A percentile compares a stretch with the other conserved stretches of the same genome.
Conservation (phyloP, 371 early-diverging fungal species). For the Blastocladiella emersonii region DNA sequence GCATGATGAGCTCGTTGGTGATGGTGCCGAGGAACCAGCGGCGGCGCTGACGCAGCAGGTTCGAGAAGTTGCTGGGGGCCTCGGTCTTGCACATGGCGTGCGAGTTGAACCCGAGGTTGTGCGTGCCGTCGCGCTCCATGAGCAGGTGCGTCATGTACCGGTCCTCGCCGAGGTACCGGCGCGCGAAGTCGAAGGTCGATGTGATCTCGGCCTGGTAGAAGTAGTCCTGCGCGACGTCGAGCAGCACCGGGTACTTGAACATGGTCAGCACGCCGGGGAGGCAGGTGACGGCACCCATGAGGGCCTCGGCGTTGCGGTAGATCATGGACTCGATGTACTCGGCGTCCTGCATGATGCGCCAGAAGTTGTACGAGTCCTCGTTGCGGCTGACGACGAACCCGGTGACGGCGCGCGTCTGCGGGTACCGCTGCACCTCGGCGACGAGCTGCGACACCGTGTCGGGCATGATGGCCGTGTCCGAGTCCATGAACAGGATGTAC, state of each 20-base stretch:
- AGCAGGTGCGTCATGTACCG: conserved; percentile 19
- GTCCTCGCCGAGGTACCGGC: conserved; percentile 19
- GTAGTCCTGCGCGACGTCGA: conserved; percentile 15
- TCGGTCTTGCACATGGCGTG: conserved; percentile 8
- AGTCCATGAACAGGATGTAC: conserved; percentile 27
- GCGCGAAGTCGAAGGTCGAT: conserved; percentile 1
- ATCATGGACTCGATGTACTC: conserved; percentile 24
- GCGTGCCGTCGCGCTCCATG: conserved; percentile 1
- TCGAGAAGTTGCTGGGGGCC: conserved; percentile 4
- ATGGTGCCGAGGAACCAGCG: conserved; percentile 13
- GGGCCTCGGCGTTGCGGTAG: conserved; percentile 16
- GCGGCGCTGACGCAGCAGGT: conserved; percentile 4
- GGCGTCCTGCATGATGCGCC: conserved; percentile 19
- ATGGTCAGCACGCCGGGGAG: conserved; percentile 27
- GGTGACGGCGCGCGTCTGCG: conserved; percentile 14
- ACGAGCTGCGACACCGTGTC: conserved; percentile 19
- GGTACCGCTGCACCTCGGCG: conserved; percentile 15
- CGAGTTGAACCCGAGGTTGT: conserved; percentile 3
- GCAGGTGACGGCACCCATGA: conserved; percentile 21
- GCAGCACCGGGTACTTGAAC: conserved; percentile 16
- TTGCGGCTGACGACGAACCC: conserved; percentile 13
- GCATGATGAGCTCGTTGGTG: conserved; percentile 16
- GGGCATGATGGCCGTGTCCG: conserved; percentile 21
- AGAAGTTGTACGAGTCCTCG: conserved; percentile 10
- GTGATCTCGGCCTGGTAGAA: conserved; percentile 16